Base-by-base conservation (phyloP, 139 green algal species). In the Deuterostichococcus epilithicus region DNA sequence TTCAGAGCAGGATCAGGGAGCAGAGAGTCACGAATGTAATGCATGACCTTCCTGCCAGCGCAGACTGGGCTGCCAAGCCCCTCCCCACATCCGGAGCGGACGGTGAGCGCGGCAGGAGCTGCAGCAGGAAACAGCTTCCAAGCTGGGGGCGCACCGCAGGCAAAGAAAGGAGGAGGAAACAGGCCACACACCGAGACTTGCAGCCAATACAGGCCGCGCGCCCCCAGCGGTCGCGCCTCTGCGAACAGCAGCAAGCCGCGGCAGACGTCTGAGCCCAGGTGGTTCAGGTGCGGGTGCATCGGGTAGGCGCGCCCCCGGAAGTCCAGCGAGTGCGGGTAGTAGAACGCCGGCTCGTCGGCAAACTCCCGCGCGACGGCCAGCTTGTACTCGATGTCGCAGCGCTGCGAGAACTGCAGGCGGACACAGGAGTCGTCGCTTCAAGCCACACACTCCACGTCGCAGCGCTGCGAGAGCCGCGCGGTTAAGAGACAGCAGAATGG, bases 241-340 rank as follows among this genome's bases (percentile, higher is more conserved):
- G 87, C 89, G 87, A 98, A 98, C 37, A 88, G 68, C 67, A 99
- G 88, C 78, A 98, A 78, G 36, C 93, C 91, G 13, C 96, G 89
- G 38, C 83, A 93, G 35, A 90, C 69, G 85, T 98, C 96, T 18
- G 88, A 83, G 0, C 94, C 94, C 73, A 99, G 81, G 84, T 99
- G 96, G 74, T 97, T 95, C 34, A 99, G 86, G 88, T 97, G 86
- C 2, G 92, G 91, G 80, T 97, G 94, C 81, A 98, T 93, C 8
- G 96, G 92, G 83, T 99, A 99, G 26, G 94, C 95, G 36, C 96
- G 89, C 15, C 96, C 96, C 34, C 95, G 82, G 90, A 98, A 98
- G 84, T 98, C 95, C 1, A 97, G 38, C 77, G 92, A 96, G 88
- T 98, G 95, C 1, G 95, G 94, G 75, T 92, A 96, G 83, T 92